Evolutionary conservation across 2,329 filamentous ascomycete species (phyloP).

Genomic region (Neospermospora avenae): DNA sequence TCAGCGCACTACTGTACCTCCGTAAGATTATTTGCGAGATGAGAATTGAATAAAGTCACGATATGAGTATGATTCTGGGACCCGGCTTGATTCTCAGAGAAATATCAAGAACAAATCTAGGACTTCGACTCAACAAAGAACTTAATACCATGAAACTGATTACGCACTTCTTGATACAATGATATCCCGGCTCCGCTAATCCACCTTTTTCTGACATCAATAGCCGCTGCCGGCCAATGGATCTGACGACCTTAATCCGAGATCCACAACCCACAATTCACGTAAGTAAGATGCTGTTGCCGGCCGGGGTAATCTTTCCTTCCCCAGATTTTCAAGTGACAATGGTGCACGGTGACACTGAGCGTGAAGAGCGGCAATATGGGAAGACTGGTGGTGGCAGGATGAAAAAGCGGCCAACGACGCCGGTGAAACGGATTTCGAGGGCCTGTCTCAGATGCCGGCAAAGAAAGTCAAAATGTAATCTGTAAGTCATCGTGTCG

Average conservation of each 20-base stretch:
- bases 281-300: not conserved
- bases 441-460: conserved; percentile 27
- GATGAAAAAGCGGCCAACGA: conserved; percentile 3
- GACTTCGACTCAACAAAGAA: no score
- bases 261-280: not conserved
- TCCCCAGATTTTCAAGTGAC: conserved; percentile 10
- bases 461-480: conserved; percentile 27
- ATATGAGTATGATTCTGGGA: no score
- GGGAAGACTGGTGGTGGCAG: conserved; percentile 5
- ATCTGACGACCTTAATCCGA: no score
- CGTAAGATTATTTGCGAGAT: not conserved
- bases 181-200: no score
- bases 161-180: no score
- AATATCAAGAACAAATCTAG: no score
- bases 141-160: no score
- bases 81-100: no score
- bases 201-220: no score
- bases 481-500: conserved; percentile 21
- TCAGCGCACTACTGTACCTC: no score
- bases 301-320: not conserved
- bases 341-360: conserved; percentile 9
- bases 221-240: no score
- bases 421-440: conserved; percentile 24
- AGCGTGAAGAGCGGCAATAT: conserved; percentile 12
- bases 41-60: not conserved